Evolutionary conservation across 2,329 filamentous ascomycete species (phyloP), one percentile per base, ranked within the genome.

Genomic region (Pezicula neosporulosa): DNA sequence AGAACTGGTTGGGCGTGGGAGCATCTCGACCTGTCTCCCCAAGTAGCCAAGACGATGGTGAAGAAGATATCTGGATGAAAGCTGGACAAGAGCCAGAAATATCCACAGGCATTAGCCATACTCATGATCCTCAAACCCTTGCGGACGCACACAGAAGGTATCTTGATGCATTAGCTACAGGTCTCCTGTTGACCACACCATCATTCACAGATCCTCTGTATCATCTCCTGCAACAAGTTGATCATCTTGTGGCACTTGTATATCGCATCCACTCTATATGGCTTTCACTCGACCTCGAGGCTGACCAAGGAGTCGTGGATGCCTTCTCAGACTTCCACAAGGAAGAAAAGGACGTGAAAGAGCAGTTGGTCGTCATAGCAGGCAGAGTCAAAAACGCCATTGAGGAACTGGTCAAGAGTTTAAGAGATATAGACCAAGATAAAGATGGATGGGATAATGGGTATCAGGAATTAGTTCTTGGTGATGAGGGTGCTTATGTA

Each of bases 41-140:
- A 16, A 56, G 54, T 36, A 44, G 44, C n/a, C 28, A 51, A 3
- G 28, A 19, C 2, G 60, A 63, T 13, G 60, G 58, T 1, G 67
- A 69, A 3, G 67, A 69, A 4, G 73, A 77, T 52, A 71, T 77
- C 5, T 77, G 75, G 72, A 62, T 74, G 15, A 65, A 67, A 50
- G 52, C 62, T 28, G 59, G 47, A 8, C 53, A 41, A 38, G 50
- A 59, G 39, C 43, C 59, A 42, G 63, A 30, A 46, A 47, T 41
- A 49, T 24, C 36, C 52, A 57, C 30, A 33, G 30, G 30, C 9
- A 33, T 33, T 33, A 33, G 30, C 30, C 30, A 33, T 48, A 60
- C 52, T 74, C 87, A 90, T 60, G 93, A 97, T 65, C 92, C 93
- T 0, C 90, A 97, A 70, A 86, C 87, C 3, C 79, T 97, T 19